Evolutionary conservation across 1,284 basidiomycete genomes (phyloP).

Genomic region (Malassezia slooffiae): DNA sequence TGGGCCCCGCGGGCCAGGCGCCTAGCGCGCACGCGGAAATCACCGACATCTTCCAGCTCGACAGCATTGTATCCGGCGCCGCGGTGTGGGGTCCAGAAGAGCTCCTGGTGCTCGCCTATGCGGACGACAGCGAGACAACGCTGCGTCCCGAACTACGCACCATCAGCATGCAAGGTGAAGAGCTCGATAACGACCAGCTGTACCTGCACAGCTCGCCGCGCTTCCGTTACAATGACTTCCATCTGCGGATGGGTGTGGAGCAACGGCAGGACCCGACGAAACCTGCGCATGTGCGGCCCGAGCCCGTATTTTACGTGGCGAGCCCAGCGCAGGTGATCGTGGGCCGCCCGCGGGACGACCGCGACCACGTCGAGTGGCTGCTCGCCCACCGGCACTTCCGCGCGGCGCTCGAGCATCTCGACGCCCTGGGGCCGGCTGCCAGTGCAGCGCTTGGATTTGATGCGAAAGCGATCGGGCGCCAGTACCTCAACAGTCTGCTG

Average conservation of each 20-base stretch:
- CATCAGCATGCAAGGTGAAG: conserved; percentile 77
- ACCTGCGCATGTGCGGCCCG: background rate
- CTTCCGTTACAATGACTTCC: conserved; percentile 88
- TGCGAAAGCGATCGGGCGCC: conserved; percentile 50
- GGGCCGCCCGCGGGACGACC: conserved; percentile 70
- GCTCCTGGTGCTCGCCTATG: conserved; percentile 70
- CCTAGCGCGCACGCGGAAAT: conserved; percentile 58
- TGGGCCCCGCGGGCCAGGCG: background rate
- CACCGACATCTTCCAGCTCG: conserved; percentile 79
- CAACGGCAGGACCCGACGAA: conserved; percentile 5
- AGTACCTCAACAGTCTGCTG: conserved; percentile 35
- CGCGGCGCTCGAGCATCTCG: conserved; percentile 75
- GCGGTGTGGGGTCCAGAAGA: conserved; percentile 58
- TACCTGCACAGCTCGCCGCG: conserved; percentile 65
- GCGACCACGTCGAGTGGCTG: conserved; percentile 86
- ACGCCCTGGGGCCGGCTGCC: conserved; percentile 52
- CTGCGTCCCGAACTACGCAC: conserved; percentile 83
- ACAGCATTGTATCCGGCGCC: conserved; percentile 89
- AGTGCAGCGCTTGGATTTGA: conserved; percentile 50
- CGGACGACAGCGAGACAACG: conserved; percentile 52
- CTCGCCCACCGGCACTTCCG: conserved; percentile 75
- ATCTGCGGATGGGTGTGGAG: conserved; percentile 50
- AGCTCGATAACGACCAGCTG: conserved; percentile 74
- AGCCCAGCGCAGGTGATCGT: conserved; percentile 77
- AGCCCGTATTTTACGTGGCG: conserved; percentile 60